Evolutionary conservation across 139 green algal genomes (phyloP).

Genomic region (Micromonas pusilla): DNA sequence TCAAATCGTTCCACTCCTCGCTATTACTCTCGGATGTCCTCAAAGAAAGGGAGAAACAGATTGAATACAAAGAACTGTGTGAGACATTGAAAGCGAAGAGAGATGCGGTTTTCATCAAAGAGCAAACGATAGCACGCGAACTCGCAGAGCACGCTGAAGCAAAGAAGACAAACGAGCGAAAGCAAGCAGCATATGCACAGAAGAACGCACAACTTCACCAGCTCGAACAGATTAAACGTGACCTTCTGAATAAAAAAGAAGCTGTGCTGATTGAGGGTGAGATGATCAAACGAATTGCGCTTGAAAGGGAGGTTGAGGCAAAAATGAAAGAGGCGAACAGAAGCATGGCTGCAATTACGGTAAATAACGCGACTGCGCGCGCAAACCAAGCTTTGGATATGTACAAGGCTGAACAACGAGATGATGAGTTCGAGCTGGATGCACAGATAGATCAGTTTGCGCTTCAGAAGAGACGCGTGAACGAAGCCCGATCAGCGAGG

Average conservation of each 20-base stretch:
- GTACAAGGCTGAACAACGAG: constrained; percentile 35
- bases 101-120: constrained; percentile 54
- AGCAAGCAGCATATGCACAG: constrained; percentile 46
- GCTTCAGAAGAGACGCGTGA: background rate
- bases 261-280: background rate
- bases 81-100: constrained; percentile 45
- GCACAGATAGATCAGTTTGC: constrained; percentile 10
- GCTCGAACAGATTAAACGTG: constrained; percentile 52
- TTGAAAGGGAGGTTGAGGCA: constrained; percentile 10
- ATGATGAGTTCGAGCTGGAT: constrained; percentile 28
- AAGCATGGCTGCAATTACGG: constrained; percentile 40
- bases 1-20: constrained; percentile 47
- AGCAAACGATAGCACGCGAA: constrained; percentile 51
- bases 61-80: constrained; percentile 44
- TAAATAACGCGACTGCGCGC: constrained; percentile 43
- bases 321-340: background rate
- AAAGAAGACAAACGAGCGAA: constrained; percentile 43
- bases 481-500: background rate
- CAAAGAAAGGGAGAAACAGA: constrained; percentile 53
- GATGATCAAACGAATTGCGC: background rate
- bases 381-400: constrained; percentile 45
- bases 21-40: constrained; percentile 60
- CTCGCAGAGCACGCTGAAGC: constrained; percentile 57
- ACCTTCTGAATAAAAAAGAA: constrained; percentile 31
- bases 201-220: constrained; percentile 56